phyloP scores from a whole-genome alignment of 352 stramenopile species.

The Aphanomyces stellatus region DNA sequence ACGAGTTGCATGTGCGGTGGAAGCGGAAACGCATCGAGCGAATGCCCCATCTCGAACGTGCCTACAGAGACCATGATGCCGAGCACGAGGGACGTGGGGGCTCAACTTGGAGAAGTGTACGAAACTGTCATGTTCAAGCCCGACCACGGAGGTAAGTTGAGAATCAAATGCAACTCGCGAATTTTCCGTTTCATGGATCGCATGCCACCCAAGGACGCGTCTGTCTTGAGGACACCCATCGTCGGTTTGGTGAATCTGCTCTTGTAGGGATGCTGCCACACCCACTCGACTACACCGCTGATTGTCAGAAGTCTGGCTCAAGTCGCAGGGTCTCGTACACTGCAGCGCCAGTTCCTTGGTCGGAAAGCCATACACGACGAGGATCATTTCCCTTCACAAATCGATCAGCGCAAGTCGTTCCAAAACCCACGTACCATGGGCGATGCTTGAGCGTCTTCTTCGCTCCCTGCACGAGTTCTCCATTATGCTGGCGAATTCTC shows the following conservation, averaged over 20 bases:
- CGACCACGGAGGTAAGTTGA: slow-evolving; percentile 43
- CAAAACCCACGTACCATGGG: slow-evolving; percentile 33
- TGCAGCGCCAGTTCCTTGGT: slow-evolving; percentile 68
- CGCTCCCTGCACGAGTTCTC: slow-evolving; percentile 53
- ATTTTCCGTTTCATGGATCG: slow-evolving; percentile 63
- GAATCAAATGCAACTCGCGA: slow-evolving; percentile 53
- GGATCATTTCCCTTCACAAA: slow-evolving; percentile 52
- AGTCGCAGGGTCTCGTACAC: slow-evolving; percentile 32
- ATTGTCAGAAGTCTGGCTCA: background rate
- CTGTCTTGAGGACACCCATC: slow-evolving; percentile 28
- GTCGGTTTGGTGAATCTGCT: slow-evolving; percentile 43
- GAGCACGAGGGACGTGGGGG: too few relatives aligned
- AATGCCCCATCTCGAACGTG: background rate
- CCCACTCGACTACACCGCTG: slow-evolving; percentile 48
- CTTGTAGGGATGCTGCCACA: slow-evolving; percentile 61
- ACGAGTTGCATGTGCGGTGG: background rate
- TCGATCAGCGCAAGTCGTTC: background rate
- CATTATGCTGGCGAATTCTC: slow-evolving; percentile 66
- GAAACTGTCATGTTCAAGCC: slow-evolving; percentile 2
- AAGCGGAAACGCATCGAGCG: background rate
- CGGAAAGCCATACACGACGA: slow-evolving; percentile 62
- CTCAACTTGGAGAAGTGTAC: slow-evolving; percentile 3
- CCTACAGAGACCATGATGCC: background rate
- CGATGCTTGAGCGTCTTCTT: slow-evolving; percentile 46
- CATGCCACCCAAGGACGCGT: slow-evolving; percentile 34